A percentile compares a stretch with the other conserved stretches of the same genome.
Evolutionary conservation across 1,284 basidiomycete species (phyloP).

Genomic region (Malassezia brasiliensis): DNA sequence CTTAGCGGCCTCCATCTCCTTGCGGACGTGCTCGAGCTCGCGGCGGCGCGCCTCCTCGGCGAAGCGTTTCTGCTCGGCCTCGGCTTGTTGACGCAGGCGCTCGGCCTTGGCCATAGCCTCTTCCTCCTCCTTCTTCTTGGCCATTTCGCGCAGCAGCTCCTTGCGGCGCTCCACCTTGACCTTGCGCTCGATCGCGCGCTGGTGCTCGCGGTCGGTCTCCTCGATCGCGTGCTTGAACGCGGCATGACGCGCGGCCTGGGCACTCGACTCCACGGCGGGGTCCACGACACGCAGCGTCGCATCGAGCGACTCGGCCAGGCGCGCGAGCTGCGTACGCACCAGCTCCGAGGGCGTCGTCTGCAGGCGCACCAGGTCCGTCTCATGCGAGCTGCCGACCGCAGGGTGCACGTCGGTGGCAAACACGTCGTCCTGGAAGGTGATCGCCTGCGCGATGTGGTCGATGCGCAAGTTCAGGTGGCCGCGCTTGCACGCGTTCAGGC

Average conservation of each 20-base stretch:
- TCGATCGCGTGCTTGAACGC: slow-evolving; percentile 39
- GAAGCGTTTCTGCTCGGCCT: slow-evolving; percentile 61
- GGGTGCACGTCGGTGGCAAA: slow-evolving; percentile 43
- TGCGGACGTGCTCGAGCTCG: slow-evolving; percentile 68
- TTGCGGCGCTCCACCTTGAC: slow-evolving; percentile 70
- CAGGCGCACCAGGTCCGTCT: slow-evolving; percentile 37
- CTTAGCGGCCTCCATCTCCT: slow-evolving; percentile 71
- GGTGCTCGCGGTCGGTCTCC: slow-evolving; percentile 42
- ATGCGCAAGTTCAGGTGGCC: slow-evolving; percentile 80
- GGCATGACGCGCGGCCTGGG: slow-evolving; percentile 30
- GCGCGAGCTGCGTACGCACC: slow-evolving; percentile 45
- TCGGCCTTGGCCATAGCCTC: slow-evolving; percentile 73
- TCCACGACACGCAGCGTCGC: slow-evolving; percentile 40
- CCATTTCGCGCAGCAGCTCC: slow-evolving; percentile 77
- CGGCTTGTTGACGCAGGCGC: slow-evolving; percentile 52
- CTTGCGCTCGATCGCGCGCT: slow-evolving; percentile 41
- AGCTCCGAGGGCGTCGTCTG: slow-evolving; percentile 45
- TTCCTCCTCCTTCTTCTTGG: slow-evolving; percentile 78
- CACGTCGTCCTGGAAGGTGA: slow-evolving; percentile 71
- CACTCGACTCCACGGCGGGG: slow-evolving; percentile 24
- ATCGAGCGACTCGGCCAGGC: slow-evolving; percentile 43
- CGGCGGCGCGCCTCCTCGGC: slow-evolving; percentile 66
- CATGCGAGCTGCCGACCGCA: slow-evolving; percentile 23
- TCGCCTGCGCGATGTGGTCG: slow-evolving; percentile 76
- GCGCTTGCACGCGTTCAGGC: slow-evolving; percentile 80